phyloP scores from a whole-genome alignment of 1,284 basidiomycete genomes.

The Apiotrichum domesticum region DNA sequence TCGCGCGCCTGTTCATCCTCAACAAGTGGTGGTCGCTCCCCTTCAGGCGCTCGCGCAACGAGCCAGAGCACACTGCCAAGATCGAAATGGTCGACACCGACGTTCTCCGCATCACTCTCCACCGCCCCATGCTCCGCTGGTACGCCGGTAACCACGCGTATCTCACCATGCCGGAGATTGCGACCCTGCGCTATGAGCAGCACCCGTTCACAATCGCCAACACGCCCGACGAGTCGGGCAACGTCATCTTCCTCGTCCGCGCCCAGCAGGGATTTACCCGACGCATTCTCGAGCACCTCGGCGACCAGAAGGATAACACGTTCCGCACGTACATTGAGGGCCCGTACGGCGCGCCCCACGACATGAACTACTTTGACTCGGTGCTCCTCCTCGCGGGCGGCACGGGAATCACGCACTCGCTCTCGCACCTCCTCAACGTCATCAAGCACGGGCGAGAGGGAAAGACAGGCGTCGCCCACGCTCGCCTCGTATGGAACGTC shows the following conservation, averaged over 20 bases:
- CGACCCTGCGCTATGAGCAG: constrained; percentile 38
- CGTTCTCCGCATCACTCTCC: constrained; percentile 29
- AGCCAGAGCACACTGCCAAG: constrained; percentile 26
- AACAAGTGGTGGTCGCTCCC: constrained; percentile 51
- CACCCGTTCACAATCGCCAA: constrained; percentile 42
- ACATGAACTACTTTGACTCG: constrained; percentile 24
- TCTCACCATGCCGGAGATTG: constrained; percentile 35
- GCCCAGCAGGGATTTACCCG: constrained; percentile 32
- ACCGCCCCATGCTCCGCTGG: constrained; percentile 23
- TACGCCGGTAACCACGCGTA: constrained; percentile 35
- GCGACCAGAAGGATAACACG: constrained; percentile 10
- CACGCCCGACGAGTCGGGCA: constrained; percentile 12
- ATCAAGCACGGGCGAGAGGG: constrained; percentile 26
- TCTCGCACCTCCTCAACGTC: constrained; percentile 28
- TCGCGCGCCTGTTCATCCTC: constrained; percentile 53
- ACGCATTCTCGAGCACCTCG: constrained; percentile 20
- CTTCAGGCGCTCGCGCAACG: constrained; percentile 14
- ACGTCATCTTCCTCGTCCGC: constrained; percentile 13
- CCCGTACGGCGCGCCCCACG: constrained; percentile 32
- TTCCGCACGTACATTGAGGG: constrained; percentile 37
- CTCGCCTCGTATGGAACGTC: constrained; percentile 37
- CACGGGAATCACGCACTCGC: constrained; percentile 37
- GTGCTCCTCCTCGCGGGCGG: constrained; percentile 41
- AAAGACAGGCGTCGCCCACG: constrained; percentile 21
- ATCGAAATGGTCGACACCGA: constrained; percentile 51